Percentiles rank a stretch among this genome's conserved stretches.
These are phyloP conservation scores for Phlebopus sp. DNA, from an alignment of 1,284 basidiomycete genomes.

Conservation along the genomic window DNA sequence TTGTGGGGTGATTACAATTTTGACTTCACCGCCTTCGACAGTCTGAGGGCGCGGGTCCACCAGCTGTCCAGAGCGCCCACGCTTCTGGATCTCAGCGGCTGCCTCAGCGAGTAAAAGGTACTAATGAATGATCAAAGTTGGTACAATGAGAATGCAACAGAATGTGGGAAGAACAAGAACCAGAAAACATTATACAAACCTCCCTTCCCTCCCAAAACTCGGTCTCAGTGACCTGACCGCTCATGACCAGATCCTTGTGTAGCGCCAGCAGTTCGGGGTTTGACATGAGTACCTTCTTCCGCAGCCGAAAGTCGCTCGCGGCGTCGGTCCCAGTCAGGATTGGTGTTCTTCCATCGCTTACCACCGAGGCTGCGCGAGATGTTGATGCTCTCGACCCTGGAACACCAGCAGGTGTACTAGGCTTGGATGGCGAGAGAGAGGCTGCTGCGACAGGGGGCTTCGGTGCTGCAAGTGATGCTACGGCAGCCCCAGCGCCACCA, in stretches of 20 bases:
- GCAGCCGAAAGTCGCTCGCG: slow-evolving; percentile 63
- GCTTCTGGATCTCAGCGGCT: slow-evolving; percentile 70
- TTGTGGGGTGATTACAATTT: slow-evolving; percentile 90
- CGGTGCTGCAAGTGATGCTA: slow-evolving; percentile 28
- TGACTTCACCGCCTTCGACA: slow-evolving; percentile 76
- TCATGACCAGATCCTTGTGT: slow-evolving; percentile 84
- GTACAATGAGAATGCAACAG: background rate
- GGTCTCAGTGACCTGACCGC: slow-evolving; percentile 80
- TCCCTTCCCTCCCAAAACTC: slow-evolving; percentile 97
- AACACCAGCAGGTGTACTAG: slow-evolving; percentile 25
- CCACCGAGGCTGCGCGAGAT: slow-evolving; percentile 59
- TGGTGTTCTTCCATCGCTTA: slow-evolving; percentile 54
- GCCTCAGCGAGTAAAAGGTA: slow-evolving; percentile 71
- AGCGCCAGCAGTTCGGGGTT: slow-evolving; percentile 74
- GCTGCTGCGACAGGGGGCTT: slow-evolving; percentile 25
- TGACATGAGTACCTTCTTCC: slow-evolving; percentile 77
- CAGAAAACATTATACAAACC: slow-evolving; percentile 40
- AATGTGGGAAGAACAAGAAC: slow-evolving; percentile 7
- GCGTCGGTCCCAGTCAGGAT: slow-evolving; percentile 58
- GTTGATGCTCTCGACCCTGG: slow-evolving; percentile 38
- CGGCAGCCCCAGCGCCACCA: slow-evolving; percentile 20
- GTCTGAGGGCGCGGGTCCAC: slow-evolving; percentile 88
- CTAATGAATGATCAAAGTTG: slow-evolving; percentile 33
- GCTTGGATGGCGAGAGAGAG: slow-evolving; percentile 25
- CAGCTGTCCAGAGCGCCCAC: slow-evolving; percentile 81